phyloP scores from a whole-genome alignment of 345 rosid genomes.

The Draba incana region DNA sequence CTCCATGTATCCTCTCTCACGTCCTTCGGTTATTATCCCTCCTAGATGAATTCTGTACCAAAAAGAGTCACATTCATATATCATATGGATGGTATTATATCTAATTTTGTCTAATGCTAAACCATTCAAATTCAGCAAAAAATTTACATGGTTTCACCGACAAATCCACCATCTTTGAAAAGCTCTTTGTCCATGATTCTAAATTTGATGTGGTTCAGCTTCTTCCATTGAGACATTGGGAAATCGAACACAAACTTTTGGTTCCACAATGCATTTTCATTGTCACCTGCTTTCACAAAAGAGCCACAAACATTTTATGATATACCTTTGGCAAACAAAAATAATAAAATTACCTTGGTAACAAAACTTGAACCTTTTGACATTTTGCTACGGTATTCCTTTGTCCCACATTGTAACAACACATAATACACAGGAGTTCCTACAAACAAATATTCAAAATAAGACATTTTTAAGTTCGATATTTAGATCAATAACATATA shows the following conservation, averaged over 20 bases:
- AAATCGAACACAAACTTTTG: constrained; percentile 74
- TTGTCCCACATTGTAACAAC: constrained; percentile 64
- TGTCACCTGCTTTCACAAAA: constrained; percentile 49
- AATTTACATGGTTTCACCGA: constrained; percentile 74
- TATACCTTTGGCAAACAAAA: constrained; percentile 2
- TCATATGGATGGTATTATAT: neutral
- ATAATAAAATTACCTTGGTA: neutral
- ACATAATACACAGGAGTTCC: constrained; percentile 70
- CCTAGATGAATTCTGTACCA: constrained; percentile 62
- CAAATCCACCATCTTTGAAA: constrained; percentile 61
- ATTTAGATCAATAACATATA: neutral
- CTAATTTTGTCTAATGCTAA: neutral
- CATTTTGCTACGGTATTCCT: constrained; percentile 61
- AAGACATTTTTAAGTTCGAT: neutral
- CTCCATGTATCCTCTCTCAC: constrained; percentile 54
- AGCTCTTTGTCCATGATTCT: constrained; percentile 69
- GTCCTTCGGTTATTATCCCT: constrained; percentile 70
- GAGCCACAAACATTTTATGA: neutral
- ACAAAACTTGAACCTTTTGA: constrained; percentile 57
- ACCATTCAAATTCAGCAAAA: neutral
- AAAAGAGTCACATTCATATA: constrained; percentile 4
- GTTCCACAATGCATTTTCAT: constrained; percentile 71
- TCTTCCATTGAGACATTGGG: constrained; percentile 58
- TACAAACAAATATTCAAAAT: constrained; percentile 34
- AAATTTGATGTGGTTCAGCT: constrained; percentile 55